Evolutionary conservation across 495 filamentous ascomycete species (phyloP), one percentile per base, ranked within the genome.

Genomic region (Delitschia confertaspora): DNA sequence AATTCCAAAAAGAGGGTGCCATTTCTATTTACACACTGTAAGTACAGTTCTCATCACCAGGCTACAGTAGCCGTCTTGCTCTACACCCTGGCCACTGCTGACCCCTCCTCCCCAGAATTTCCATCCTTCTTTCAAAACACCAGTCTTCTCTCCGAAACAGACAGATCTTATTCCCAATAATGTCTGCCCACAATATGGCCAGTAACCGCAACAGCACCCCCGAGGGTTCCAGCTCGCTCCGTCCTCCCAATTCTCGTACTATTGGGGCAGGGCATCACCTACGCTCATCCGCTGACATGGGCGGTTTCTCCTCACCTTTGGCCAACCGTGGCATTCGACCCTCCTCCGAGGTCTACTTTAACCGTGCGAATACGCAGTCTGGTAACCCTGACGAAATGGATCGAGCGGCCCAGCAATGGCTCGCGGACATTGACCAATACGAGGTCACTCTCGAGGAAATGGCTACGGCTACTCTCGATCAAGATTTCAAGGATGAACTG

Each of bases 401-500:
- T 56, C 88, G 87, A 67, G 84, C 88, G 24, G 87, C 91, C 35
- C 87, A 95, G 66, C 88, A 98, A 61, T 98, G 93, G 91, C 87
- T 98, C 38, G 85, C 89, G 26, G 91, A 98, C 56, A 95, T 98
- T 55, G 91, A 98, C 58, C 89, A 95, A 61, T 94, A 94, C 54
- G 91, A 98, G 72, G 93, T 75, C 32, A 98, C 91, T 3, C 65
- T 98, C 56, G 93, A 96, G 63, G 91, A 98, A 63, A 98, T 98
- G 91, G 93, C 91, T 14, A 88, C 89, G 22, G 91, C 93, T 33
- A 95, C 93, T 8, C 70, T 96, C 24, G 91, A 98, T 63, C 93
- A 98, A 65, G 93, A 98, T 53, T 98, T 98, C 70, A 98, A 96
- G 70, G 91, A 96, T 68, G 91, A 98, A 66, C 77, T 98, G 38